Conservation (phyloP, 495 filamentous ascomycete genomes). For the Sporormia fimetaria region DNA sequence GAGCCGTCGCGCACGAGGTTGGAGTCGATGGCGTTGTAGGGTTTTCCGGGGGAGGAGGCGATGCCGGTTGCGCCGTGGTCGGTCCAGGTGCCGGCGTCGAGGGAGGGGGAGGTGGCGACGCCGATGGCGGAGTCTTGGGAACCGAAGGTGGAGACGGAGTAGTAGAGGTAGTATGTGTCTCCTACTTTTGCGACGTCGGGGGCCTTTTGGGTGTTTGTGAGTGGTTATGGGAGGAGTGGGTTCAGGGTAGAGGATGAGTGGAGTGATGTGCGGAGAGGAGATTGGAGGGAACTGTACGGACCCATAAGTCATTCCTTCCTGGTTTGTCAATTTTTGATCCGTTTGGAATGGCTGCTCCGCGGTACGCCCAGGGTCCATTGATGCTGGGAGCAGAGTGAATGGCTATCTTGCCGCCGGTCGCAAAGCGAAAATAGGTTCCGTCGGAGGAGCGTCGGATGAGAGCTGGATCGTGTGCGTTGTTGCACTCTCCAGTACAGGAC, state of each 20-base stretch:
- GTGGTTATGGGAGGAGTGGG: not conserved
- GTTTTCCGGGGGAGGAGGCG: conserved; percentile 32
- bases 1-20: conserved; percentile 44
- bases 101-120: conserved; percentile 50
- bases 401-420: conserved; percentile 49
- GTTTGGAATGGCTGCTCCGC: conserved; percentile 45
- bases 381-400: conserved; percentile 47
- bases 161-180: conserved; percentile 58
- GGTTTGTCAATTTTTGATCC: conserved; percentile 45
- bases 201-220: conserved; percentile 37
- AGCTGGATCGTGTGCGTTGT: conserved; percentile 51
- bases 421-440: conserved; percentile 63
- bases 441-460: conserved; percentile 51
- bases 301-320: conserved; percentile 51
- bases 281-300: conserved; percentile 29
- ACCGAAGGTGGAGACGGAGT: conserved; percentile 54
- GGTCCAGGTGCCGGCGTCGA: conserved; percentile 52
- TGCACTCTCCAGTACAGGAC: conserved; percentile 49
- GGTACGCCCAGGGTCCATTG: conserved; percentile 52
- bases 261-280: not conserved
- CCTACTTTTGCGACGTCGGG: conserved; percentile 51
- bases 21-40: conserved; percentile 62
- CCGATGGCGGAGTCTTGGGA: conserved; percentile 54
- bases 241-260: not conserved
- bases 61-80: conserved; percentile 45